These are phyloP conservation scores for Letharia lupina DNA, from an alignment of 495 filamentous ascomycete genomes.

Conservation along the genomic window DNA sequence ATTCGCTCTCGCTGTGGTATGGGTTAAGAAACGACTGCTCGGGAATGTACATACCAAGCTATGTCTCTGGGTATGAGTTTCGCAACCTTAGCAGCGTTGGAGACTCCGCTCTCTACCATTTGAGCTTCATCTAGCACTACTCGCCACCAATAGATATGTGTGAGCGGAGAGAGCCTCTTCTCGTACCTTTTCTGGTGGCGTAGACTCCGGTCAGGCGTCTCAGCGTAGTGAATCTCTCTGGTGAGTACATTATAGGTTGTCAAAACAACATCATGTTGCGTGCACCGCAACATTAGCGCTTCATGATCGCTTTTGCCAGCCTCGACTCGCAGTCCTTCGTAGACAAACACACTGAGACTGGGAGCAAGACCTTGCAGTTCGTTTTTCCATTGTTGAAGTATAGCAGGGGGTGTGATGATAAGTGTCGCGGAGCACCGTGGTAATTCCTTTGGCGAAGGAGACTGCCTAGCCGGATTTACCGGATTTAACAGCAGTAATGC, in stretches of 20 bases:
- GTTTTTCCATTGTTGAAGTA: conserved; percentile 78
- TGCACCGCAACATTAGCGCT: conserved; percentile 42
- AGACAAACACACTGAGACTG: conserved; percentile 44
- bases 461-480: conserved; percentile 19
- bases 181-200: conserved; percentile 60
- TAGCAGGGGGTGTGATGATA: conserved; percentile 76
- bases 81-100: conserved; percentile 72
- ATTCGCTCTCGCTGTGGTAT: background rate
- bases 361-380: conserved; percentile 68
- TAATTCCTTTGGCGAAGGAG: conserved; percentile 30
- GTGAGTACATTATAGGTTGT: conserved; percentile 78
- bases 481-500: conserved; percentile 49
- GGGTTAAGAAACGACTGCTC: background rate
- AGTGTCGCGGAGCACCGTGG: conserved; percentile 57
- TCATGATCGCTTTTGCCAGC: conserved; percentile 33
- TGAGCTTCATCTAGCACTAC: conserved; percentile 93
- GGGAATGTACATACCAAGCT: conserved; percentile 45
- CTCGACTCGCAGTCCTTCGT: conserved; percentile 41
- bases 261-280: conserved; percentile 64
- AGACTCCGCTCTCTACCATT: conserved; percentile 84
- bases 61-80: conserved; percentile 71
- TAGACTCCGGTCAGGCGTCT: conserved; percentile 55
- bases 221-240: conserved; percentile 67
- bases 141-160: conserved; percentile 81
- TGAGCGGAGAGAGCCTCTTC: conserved; percentile 62